phyloP scores from a whole-genome alignment of 1,284 basidiomycete genomes.

The Kwoniella shivajii region DNA sequence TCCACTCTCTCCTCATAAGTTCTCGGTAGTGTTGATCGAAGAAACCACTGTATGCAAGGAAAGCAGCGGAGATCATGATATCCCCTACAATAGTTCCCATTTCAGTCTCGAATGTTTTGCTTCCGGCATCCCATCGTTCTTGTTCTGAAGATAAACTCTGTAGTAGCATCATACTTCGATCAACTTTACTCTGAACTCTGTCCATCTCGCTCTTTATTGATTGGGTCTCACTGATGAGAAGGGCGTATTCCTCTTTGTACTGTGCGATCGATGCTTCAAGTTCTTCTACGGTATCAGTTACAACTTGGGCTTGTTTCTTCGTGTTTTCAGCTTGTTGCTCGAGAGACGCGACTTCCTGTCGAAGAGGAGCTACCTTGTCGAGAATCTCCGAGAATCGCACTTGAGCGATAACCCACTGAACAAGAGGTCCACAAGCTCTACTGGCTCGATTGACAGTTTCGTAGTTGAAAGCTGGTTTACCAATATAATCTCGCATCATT shows the following conservation, averaged over 20 bases:
- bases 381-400: conserved; percentile 97
- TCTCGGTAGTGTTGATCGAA: conserved; percentile 99
- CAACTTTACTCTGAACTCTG: conserved; percentile 93
- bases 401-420: conserved; percentile 98
- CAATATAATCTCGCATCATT: conserved; percentile 93
- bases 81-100: conserved; percentile 99
- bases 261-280: conserved; percentile 88
- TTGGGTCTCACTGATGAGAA: conserved; percentile 95
- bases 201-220: conserved; percentile 99
- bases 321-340: conserved; percentile 90
- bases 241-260: conserved; percentile 98
- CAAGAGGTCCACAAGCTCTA: conserved; percentile 95
- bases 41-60: conserved; percentile 96
- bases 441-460: conserved; percentile 94
- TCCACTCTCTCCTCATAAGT: conserved; percentile 96
- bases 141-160: conserved; percentile 95
- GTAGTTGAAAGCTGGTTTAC: conserved; percentile 89
- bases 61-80: conserved; percentile 92
- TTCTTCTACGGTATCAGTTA: conserved; percentile 89
- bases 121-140: conserved; percentile 91
- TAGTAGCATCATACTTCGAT: conserved; percentile 92
- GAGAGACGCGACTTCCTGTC: conserved; percentile 91
- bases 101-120: conserved; percentile 93
- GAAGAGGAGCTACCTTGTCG: conserved; percentile 94
- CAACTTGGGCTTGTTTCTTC: conserved; percentile 85